A percentile compares a stretch with the other conserved stretches of the same genome.
Conservation (phyloP, 495 filamentous ascomycete species). For the Lepidopterella palustris region DNA sequence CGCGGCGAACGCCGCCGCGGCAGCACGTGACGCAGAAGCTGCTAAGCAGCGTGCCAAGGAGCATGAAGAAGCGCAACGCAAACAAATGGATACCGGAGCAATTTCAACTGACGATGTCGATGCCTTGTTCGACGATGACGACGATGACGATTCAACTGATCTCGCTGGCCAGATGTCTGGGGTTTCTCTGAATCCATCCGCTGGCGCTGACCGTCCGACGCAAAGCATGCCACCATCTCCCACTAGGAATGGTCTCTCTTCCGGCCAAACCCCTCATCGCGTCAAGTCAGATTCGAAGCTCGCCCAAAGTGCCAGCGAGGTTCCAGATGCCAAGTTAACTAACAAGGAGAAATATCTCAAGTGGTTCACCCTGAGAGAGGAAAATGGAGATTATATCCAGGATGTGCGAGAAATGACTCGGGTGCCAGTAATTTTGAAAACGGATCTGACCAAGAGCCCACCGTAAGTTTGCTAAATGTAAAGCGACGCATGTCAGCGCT, state of each 20-base stretch:
- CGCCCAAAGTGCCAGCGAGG: slow-evolving; percentile 60
- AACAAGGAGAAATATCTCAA: slow-evolving; percentile 96
- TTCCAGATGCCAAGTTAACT: slow-evolving; percentile 67
- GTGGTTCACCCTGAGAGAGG: slow-evolving; percentile 82
- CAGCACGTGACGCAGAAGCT: slow-evolving; percentile 71
- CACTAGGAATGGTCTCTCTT: slow-evolving; percentile 63
- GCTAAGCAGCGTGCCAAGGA: slow-evolving; percentile 72
- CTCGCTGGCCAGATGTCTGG: slow-evolving; percentile 77
- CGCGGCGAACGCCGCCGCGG: slow-evolving; percentile 65
- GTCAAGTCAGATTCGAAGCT: slow-evolving; percentile 91
- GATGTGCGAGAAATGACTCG: slow-evolving; percentile 96
- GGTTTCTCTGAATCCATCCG: slow-evolving; percentile 59
- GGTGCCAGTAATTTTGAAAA: slow-evolving; percentile 95
- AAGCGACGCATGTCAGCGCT: neutral
- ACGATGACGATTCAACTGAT: slow-evolving; percentile 73
- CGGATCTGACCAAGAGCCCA: slow-evolving; percentile 95
- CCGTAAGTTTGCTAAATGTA: slow-evolving; percentile 62
- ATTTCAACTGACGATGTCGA: slow-evolving; percentile 86
- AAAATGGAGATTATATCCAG: slow-evolving; percentile 92
- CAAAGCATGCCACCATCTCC: slow-evolving; percentile 95
- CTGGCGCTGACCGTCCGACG: slow-evolving; percentile 65
- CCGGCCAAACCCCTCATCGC: slow-evolving; percentile 68
- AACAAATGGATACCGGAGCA: slow-evolving; percentile 87
- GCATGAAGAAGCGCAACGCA: slow-evolving; percentile 76
- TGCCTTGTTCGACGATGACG: slow-evolving; percentile 89